These are phyloP conservation scores for Rhexocercosporidium sp. DNA, from an alignment of 2,329 filamentous ascomycete genomes.

Conservation along the genomic window DNA sequence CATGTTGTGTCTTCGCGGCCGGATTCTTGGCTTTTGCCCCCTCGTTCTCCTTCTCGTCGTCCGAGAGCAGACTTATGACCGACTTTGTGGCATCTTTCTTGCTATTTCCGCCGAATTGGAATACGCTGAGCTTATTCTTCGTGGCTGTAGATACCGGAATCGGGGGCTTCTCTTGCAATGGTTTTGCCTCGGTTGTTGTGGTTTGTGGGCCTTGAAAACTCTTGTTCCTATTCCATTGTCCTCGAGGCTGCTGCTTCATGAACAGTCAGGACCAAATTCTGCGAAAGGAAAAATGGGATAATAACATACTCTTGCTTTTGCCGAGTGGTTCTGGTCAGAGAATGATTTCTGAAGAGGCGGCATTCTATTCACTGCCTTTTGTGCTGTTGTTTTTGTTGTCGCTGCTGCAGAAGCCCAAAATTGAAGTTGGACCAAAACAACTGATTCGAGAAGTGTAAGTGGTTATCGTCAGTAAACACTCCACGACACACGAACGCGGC, in stretches of 20 bases:
- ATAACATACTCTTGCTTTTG: conserved; percentile 35
- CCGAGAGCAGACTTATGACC: conserved; percentile 29
- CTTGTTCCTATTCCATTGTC: conserved; percentile 41
- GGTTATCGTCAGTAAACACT: background rate
- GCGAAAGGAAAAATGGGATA: background rate
- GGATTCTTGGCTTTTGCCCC: conserved; percentile 7
- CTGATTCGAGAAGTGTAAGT: background rate
- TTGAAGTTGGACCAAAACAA: background rate
- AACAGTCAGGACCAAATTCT: background rate
- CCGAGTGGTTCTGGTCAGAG: conserved; percentile 43
- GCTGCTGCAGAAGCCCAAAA: conserved; percentile 3
- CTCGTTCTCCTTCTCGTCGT: conserved; percentile 39
- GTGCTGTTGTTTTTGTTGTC: too few relatives aligned
- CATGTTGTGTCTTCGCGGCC: background rate
- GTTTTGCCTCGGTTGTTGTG: conserved; percentile 31
- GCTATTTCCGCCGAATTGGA: conserved; percentile 53
- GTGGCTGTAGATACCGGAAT: conserved; percentile 56
- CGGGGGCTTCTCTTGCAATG: conserved; percentile 37
- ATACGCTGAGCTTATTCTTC: conserved; percentile 63
- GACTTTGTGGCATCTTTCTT: conserved; percentile 32
- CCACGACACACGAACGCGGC: background rate
- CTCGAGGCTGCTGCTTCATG: conserved; percentile 31
- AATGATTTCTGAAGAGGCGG: conserved; percentile 44
- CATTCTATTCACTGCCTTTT: conserved; percentile 31
- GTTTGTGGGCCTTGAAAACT: conserved; percentile 36